A percentile compares a stretch with the other conserved stretches of the same genome.
Evolutionary conservation across 1,284 basidiomycete species (phyloP).

Genomic region (Coriolopsis trogii): DNA sequence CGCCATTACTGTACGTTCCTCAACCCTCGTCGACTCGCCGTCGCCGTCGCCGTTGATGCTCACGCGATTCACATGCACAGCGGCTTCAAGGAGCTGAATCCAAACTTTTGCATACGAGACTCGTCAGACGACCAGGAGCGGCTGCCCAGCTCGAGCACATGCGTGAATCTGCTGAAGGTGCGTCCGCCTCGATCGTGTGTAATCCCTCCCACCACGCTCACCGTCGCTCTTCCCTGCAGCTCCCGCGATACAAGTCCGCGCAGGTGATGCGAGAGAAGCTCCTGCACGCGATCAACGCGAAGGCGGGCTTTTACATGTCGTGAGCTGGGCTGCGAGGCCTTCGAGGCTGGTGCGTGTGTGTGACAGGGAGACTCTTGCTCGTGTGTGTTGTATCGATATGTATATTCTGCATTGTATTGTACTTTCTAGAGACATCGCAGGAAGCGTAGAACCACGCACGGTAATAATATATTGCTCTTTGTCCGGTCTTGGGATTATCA

Average conservation of each 20-base stretch:
- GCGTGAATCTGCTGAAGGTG: constrained; percentile 87
- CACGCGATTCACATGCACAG: constrained; percentile 40
- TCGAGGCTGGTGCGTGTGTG: too few species aligned
- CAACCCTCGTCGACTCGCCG: not conserved
- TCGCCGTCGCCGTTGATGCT: not conserved
- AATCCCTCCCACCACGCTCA: not conserved
- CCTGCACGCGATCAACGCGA: constrained; percentile 83
- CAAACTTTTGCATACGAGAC: constrained; percentile 85
- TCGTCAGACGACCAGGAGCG: constrained; percentile 74
- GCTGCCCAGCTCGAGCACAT: constrained; percentile 82
- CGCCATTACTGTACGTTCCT: constrained; percentile 74
- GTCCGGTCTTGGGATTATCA: too few species aligned
- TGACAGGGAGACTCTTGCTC: too few species aligned
- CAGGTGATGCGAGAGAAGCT: constrained; percentile 72
- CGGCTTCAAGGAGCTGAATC: constrained; percentile 87
- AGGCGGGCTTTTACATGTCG: constrained; percentile 89
- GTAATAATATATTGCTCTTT: too few species aligned
- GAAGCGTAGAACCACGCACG: too few species aligned
- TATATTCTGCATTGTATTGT: too few species aligned
- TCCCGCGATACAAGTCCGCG: constrained; percentile 72
- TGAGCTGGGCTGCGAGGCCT: too few species aligned
- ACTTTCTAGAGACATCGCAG: too few species aligned
- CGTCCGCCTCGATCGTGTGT: constrained; percentile 11
- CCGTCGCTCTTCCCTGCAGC: constrained; percentile 40
- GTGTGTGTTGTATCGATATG: too few species aligned